These are phyloP conservation scores for Stereocaulon alpinum DNA, from an alignment of 495 filamentous ascomycete species.

Conservation along the genomic window DNA sequence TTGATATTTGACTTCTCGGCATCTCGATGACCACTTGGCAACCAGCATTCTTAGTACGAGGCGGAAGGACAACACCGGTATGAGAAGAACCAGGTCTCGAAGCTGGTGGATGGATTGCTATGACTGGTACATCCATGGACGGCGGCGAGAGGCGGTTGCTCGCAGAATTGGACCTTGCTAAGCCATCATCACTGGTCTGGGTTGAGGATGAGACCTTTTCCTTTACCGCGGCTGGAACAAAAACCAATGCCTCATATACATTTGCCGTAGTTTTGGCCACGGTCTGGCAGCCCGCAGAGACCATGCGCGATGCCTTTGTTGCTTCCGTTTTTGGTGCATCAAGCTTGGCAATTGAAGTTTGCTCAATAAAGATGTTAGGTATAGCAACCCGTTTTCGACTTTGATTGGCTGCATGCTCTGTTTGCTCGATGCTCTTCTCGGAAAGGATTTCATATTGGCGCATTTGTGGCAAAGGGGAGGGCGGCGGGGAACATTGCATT, in stretches of 20 bases:
- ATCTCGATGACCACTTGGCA: constrained; percentile 41
- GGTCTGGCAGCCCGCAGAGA: constrained; percentile 65
- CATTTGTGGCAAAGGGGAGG: constrained; percentile 50
- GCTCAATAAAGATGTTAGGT: constrained; percentile 22
- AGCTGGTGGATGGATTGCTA: constrained; percentile 54
- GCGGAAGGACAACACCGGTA: constrained; percentile 49
- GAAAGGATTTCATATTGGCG: constrained; percentile 30
- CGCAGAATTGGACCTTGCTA: constrained; percentile 21
- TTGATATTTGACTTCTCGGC: constrained; percentile 34
- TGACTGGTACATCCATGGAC: constrained; percentile 44
- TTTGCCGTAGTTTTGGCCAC: constrained; percentile 40
- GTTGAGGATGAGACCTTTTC: constrained; percentile 51
- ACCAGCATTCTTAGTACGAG: constrained; percentile 50
- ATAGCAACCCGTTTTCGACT: constrained; percentile 50
- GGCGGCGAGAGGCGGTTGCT: constrained; percentile 19
- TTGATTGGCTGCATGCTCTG: constrained; percentile 46
- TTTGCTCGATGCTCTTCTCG: constrained; percentile 30
- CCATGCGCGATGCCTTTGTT: constrained; percentile 42
- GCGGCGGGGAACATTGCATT: constrained; percentile 71
- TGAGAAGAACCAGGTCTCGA: constrained; percentile 55
- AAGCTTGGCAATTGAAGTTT: constrained; percentile 8
- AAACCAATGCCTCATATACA: constrained; percentile 13
- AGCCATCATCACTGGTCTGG: constrained; percentile 53
- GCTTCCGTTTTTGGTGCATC: constrained; percentile 23
- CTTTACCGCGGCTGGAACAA: constrained; percentile 14